These are phyloP conservation scores for Panus rudis DNA, from an alignment of 768 basidiomycete genomes.

Conservation along the genomic window DNA sequence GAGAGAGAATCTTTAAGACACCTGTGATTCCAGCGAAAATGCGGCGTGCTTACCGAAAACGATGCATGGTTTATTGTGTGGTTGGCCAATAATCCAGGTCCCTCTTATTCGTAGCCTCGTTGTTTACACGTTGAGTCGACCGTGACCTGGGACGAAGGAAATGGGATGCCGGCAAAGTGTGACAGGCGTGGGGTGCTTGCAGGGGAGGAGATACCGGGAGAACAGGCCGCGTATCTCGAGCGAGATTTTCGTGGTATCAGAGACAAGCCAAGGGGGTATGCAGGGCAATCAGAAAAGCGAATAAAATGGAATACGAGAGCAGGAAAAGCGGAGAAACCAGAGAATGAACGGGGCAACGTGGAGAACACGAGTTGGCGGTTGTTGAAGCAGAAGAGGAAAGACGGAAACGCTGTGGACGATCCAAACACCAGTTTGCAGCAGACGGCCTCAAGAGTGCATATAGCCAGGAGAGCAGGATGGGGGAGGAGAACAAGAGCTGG, in stretches of 20 bases:
- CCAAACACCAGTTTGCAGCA: too few relatives aligned
- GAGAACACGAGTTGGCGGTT: conserved; percentile 66
- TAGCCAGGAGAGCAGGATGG: too few relatives aligned
- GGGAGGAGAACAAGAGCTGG: too few relatives aligned
- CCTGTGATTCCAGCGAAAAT: conserved; percentile 21
- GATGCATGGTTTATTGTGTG: conserved; percentile 47
- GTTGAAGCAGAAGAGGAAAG: conserved; percentile 19
- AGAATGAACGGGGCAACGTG: conserved; percentile 58
- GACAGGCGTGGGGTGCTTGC: conserved; percentile 3
- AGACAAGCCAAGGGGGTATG: conserved; percentile 9
- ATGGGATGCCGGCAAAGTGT: conserved; percentile 2
- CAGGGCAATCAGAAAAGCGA: conserved; percentile 9
- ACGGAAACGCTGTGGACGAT: too few relatives aligned
- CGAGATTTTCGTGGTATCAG: conserved; percentile 1
- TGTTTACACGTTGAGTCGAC: conserved; percentile 59
- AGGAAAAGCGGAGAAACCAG: conserved; percentile 19
- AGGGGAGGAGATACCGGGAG: conserved; percentile 5
- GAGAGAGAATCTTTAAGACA: conserved; percentile 3
- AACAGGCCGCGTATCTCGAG: not conserved
- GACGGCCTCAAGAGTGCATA: too few relatives aligned
- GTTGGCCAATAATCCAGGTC: conserved; percentile 7
- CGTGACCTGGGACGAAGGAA: conserved; percentile 7
- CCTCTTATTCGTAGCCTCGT: conserved; percentile 37
- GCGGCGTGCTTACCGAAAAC: conserved; percentile 63
- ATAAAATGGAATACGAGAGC: conserved; percentile 11